Percentiles rank a stretch among this genome's conserved stretches.
phyloP scores from a whole-genome alignment of 306 rosid genomes.

The Vigna angularis region DNA sequence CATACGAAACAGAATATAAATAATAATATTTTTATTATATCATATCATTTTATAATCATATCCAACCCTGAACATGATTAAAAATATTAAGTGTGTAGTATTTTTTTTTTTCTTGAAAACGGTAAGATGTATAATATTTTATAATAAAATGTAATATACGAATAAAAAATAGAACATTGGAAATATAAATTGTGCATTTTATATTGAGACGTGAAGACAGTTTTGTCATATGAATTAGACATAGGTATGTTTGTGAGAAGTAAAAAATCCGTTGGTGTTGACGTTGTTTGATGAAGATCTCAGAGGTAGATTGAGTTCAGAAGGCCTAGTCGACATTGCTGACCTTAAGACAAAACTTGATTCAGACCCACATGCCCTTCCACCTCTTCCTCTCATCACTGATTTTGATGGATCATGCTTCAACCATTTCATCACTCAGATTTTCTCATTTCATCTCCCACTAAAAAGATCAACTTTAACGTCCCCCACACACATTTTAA shows the following conservation, averaged over 20 bases:
- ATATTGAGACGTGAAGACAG: too few species aligned
- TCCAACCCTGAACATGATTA: too few species aligned
- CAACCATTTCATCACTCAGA: not conserved
- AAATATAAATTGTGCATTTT: too few species aligned
- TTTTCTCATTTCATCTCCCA: not conserved
- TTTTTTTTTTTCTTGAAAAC: too few species aligned
- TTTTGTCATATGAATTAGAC: not conserved
- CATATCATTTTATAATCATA: too few species aligned
- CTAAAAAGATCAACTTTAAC: not conserved
- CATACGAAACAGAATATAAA: too few species aligned
- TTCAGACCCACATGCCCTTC: not conserved
- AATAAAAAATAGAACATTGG: too few species aligned
- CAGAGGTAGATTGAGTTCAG: not conserved
- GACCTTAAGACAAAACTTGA: slow-evolving; percentile 18
- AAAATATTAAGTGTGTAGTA: too few species aligned
- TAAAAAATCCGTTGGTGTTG: not conserved
- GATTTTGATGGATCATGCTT: slow-evolving; percentile 14
- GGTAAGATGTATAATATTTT: too few species aligned
- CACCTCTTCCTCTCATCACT: not conserved
- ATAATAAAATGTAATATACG: too few species aligned
- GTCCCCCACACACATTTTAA: too few species aligned
- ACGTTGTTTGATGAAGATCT: not conserved
- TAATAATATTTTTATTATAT: too few species aligned
- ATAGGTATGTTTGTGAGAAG: not conserved
- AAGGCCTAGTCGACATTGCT: not conserved